These are phyloP conservation scores for Aureobasidium sp. DNA, from an alignment of 2,329 filamentous ascomycete species.

Conservation along the genomic window DNA sequence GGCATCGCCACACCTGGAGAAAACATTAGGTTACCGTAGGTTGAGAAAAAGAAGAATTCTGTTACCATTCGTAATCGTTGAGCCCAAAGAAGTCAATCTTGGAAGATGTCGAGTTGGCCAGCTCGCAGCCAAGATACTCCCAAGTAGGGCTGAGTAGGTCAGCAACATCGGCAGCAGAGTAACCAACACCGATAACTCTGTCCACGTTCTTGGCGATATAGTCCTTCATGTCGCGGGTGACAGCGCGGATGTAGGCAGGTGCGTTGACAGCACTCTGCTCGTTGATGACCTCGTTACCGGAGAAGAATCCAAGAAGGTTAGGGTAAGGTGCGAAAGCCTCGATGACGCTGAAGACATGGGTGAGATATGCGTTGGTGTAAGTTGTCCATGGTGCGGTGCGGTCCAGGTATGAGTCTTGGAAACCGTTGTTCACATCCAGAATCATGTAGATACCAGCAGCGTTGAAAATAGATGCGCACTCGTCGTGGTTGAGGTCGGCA, in stretches of 20 bases:
- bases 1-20: slow-evolving; percentile 51
- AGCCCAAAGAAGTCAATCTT: slow-evolving; percentile 58
- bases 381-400: slow-evolving; percentile 46
- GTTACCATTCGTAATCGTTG: slow-evolving; percentile 57
- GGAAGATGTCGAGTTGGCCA: slow-evolving; percentile 40
- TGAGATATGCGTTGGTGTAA: slow-evolving; percentile 49
- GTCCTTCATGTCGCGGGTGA: slow-evolving; percentile 59
- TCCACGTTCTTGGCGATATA: slow-evolving; percentile 53
- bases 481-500: slow-evolving; percentile 46
- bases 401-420: slow-evolving; percentile 49
- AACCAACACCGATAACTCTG: slow-evolving; percentile 57
- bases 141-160: slow-evolving; percentile 63
- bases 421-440: slow-evolving; percentile 56
- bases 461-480: slow-evolving; percentile 54
- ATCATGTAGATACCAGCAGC: slow-evolving; percentile 59
- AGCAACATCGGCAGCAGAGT: slow-evolving; percentile 68
- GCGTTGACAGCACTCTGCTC: slow-evolving; percentile 27
- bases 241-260: slow-evolving; percentile 52
- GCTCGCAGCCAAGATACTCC: slow-evolving; percentile 65
- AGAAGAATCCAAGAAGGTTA: slow-evolving; percentile 59
- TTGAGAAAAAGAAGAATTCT: background rate
- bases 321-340: slow-evolving; percentile 60
- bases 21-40: too few species aligned
- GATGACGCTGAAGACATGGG: slow-evolving; percentile 53
- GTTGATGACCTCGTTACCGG: slow-evolving; percentile 62